Conservation (phyloP, 2,329 filamentous ascomycete genomes). For the Verticillium nonalfalfae region DNA sequence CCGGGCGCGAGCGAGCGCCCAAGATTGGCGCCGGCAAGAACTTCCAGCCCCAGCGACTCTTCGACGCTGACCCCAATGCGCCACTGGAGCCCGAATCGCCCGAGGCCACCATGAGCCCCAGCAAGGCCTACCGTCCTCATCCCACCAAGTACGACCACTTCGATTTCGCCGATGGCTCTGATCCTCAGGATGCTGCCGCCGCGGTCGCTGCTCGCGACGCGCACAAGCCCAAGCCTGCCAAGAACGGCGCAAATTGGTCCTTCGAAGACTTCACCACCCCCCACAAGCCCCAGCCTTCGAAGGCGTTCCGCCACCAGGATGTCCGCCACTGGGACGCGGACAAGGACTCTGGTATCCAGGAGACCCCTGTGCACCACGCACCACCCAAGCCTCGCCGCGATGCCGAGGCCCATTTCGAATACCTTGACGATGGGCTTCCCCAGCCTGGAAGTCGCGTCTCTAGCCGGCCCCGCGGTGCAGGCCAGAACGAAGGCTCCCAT, state of each 20-base stretch:
- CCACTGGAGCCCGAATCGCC: conserved; percentile 34
- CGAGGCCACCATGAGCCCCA: conserved; percentile 30
- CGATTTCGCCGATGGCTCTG: conserved; percentile 64
- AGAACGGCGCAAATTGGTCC: conserved; percentile 72
- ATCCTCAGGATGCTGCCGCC: conserved; percentile 39
- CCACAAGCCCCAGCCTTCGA: conserved; percentile 59
- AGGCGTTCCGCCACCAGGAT: conserved; percentile 58
- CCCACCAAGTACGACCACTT: conserved; percentile 82
- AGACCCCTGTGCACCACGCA: conserved; percentile 50
- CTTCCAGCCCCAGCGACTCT: conserved; percentile 56
- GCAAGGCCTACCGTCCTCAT: conserved; percentile 53
- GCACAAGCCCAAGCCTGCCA: conserved; percentile 37
- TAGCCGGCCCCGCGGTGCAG: conserved; percentile 44
- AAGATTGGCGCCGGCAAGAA: conserved; percentile 55
- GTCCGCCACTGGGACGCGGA: conserved; percentile 76
- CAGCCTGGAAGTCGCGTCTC: conserved; percentile 39
- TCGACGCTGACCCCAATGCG: conserved; percentile 44
- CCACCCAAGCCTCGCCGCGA: conserved; percentile 64
- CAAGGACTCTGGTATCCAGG: conserved; percentile 40
- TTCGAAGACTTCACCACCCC: conserved; percentile 88
- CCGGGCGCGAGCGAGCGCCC: conserved; percentile 42
- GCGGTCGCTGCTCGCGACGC: conserved; percentile 32
- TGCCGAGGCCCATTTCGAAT: conserved; percentile 75
- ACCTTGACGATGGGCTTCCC: conserved; percentile 67
- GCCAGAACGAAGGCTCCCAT: conserved; percentile 60